These are phyloP conservation scores for Cunninghamia lanceolata DNA, from an alignment of 75 land plant genomes.

Conservation along the genomic window DNA sequence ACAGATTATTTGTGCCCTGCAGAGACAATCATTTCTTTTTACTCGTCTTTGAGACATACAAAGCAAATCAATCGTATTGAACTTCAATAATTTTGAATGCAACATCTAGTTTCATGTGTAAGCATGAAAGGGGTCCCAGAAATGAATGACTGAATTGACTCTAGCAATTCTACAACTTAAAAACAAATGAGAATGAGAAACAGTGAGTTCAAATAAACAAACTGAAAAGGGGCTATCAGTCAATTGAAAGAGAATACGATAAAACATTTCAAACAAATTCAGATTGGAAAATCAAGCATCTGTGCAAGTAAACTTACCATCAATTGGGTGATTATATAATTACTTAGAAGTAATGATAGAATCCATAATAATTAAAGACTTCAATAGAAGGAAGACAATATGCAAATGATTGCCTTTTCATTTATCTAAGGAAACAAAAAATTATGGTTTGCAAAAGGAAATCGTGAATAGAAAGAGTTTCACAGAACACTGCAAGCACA, in stretches of 20 bases:
- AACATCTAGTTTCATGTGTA: neutral
- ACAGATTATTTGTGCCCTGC: conserved; percentile 67
- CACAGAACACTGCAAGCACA: neutral
- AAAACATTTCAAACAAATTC: neutral
- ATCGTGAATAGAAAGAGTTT: neutral
- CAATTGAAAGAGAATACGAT: neutral
- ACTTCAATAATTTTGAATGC: neutral
- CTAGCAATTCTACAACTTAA: neutral
- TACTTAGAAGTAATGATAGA: neutral
- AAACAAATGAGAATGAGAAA: neutral
- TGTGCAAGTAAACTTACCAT: neutral
- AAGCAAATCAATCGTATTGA: neutral
- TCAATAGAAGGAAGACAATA: neutral
- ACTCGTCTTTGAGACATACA: neutral
- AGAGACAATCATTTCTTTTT: conserved; percentile 8
- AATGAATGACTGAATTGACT: no score
- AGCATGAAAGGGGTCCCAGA: neutral
- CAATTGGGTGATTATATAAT: neutral
- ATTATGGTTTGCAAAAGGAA: neutral
- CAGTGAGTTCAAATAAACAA: neutral
- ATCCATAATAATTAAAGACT: neutral
- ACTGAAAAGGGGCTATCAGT: neutral
- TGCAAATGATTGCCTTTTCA: neutral
- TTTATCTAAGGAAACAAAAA: no score
- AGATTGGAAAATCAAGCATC: neutral